Evolutionary conservation across 139 green algal species (phyloP).

Genomic region (Desmodesmus armatus): DNA sequence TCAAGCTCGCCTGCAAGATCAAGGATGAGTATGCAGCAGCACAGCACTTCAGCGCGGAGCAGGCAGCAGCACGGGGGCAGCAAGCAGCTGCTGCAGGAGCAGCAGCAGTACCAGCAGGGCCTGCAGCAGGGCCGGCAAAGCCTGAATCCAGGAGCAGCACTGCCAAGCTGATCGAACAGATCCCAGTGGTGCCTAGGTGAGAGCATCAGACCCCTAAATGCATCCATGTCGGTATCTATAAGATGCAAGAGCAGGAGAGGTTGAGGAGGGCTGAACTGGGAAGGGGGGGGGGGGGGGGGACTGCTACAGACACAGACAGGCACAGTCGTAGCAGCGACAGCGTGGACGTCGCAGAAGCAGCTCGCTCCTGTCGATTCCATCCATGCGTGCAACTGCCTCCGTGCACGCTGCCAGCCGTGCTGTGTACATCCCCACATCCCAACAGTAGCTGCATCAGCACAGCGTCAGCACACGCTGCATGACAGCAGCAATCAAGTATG

Average conservation of each 20-base stretch:
- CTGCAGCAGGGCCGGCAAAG: too few species aligned
- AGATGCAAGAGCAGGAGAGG: too few species aligned
- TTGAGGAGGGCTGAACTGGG: too few species aligned
- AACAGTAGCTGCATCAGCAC: neutral
- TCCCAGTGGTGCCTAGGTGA: slow-evolving; percentile 54
- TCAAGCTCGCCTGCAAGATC: slow-evolving; percentile 79
- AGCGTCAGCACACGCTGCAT: too few species aligned
- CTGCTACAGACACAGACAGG: too few species aligned
- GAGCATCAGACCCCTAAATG: neutral
- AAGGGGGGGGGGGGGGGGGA: too few species aligned
- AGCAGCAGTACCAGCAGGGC: slow-evolving; percentile 15
- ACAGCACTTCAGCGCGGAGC: slow-evolving; percentile 52
- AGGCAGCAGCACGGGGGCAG: neutral
- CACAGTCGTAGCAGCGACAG: too few species aligned
- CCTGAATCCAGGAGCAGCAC: slow-evolving; percentile 61
- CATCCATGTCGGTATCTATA: too few species aligned
- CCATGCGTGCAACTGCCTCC: too few species aligned
- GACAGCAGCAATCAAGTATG: too few species aligned
- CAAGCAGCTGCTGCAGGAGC: neutral
- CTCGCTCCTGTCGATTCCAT: too few species aligned
- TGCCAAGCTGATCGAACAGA: slow-evolving; percentile 82
- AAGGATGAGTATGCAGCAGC: slow-evolving; percentile 62
- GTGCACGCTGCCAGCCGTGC: neutral
- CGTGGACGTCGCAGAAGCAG: too few species aligned
- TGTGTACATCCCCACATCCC: neutral